Evolutionary conservation across 768 basidiomycete species (phyloP).

Genomic region (Mycena kentingensis): DNA sequence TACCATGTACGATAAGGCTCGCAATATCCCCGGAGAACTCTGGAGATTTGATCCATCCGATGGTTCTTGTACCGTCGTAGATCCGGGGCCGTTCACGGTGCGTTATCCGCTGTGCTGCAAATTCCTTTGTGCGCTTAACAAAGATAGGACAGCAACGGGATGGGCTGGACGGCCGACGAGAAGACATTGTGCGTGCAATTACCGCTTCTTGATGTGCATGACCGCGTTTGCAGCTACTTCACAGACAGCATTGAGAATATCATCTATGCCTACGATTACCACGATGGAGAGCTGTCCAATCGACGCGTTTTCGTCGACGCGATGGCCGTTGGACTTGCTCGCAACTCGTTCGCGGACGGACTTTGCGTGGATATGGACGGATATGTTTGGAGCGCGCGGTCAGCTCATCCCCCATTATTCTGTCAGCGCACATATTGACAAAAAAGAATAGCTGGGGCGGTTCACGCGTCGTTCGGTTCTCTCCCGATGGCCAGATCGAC

Average conservation of each 20-base stretch:
- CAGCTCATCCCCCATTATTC: conserved; percentile 1
- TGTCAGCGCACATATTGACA: conserved; percentile 9
- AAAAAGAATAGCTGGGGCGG: conserved; percentile 57
- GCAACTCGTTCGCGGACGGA: conserved; percentile 62
- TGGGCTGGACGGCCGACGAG: conserved; percentile 65
- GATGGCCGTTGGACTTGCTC: conserved; percentile 50
- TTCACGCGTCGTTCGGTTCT: conserved; percentile 59
- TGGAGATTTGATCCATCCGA: conserved; percentile 59
- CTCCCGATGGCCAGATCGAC: conserved; percentile 54
- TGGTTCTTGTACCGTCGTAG: conserved; percentile 50
- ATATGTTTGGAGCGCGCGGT: conserved; percentile 66
- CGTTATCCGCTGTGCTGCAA: conserved; percentile 18
- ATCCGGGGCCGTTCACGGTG: conserved; percentile 69
- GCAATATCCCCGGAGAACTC: conserved; percentile 54
- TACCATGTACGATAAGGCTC: conserved; percentile 54
- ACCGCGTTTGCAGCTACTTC: conserved; percentile 54
- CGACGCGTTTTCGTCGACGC: conserved; percentile 61
- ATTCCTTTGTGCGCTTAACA: not conserved
- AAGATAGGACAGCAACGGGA: conserved; percentile 44
- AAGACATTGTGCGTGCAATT: conserved; percentile 52
- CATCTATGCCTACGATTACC: conserved; percentile 70
- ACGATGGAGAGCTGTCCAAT: conserved; percentile 56
- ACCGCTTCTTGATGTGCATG: conserved; percentile 7
- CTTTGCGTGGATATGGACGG: conserved; percentile 66
- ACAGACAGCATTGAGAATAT: conserved; percentile 67